Percentiles rank a stretch among this genome's conserved stretches.
Evolutionary conservation across 495 filamentous ascomycete species (phyloP).

Genomic region (Neurospora sp.): DNA sequence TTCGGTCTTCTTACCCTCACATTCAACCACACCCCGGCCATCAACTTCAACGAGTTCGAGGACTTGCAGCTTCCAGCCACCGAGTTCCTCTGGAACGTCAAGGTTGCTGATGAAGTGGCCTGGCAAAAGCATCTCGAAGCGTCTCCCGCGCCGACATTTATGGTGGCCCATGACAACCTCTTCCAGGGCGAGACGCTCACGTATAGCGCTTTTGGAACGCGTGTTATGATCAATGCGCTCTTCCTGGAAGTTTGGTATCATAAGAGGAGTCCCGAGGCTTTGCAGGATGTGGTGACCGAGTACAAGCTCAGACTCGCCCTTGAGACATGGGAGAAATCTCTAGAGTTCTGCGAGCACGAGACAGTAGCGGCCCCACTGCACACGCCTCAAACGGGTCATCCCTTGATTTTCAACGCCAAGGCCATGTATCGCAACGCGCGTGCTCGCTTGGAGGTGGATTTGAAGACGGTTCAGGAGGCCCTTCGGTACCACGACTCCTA

Average conservation of each 20-base stretch:
- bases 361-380: constrained; percentile 82
- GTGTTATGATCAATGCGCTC: constrained; percentile 97
- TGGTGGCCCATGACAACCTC: constrained; percentile 86
- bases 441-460: constrained; percentile 84
- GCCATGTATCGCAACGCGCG: constrained; percentile 94
- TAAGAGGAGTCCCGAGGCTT: constrained; percentile 89
- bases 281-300: constrained; percentile 94
- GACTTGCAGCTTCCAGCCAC: constrained; percentile 85
- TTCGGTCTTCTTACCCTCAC: constrained; percentile 92
- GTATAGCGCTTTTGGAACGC: constrained; percentile 95
- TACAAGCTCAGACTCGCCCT: constrained; percentile 94
- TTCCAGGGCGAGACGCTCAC: constrained; percentile 86
- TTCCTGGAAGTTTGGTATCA: constrained; percentile 99
- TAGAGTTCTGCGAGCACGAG: constrained; percentile 90
- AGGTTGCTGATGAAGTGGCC: constrained; percentile 62
- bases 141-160: constrained; percentile 70
- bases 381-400: constrained; percentile 95
- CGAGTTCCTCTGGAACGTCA: constrained; percentile 89
- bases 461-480: constrained; percentile 92
- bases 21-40: constrained; percentile 93
- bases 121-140: constrained; percentile 71
- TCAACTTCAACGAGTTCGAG: constrained; percentile 97
- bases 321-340: constrained; percentile 95
- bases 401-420: constrained; percentile 97
- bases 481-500: constrained; percentile 94